Conservation (phyloP, 495 filamentous ascomycete genomes). For the Penicillium lividum region DNA sequence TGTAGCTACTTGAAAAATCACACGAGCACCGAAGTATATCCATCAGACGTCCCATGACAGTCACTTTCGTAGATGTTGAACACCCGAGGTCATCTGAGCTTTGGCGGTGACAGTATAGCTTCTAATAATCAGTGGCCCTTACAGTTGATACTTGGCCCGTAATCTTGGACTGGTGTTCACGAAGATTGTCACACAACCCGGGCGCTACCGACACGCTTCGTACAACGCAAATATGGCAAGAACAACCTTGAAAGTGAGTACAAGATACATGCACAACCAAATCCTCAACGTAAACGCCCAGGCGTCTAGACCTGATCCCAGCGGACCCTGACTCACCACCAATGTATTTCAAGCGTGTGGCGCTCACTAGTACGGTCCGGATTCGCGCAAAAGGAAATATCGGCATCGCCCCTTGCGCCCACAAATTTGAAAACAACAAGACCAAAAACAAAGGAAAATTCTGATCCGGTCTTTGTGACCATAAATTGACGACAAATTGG, state of each 20-base stretch:
- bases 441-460: background rate
- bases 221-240: background rate
- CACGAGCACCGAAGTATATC: background rate
- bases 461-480: background rate
- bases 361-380: conserved; percentile 5
- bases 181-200: background rate
- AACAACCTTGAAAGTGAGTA: background rate
- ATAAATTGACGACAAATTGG: background rate
- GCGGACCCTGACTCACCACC: conserved; percentile 8
- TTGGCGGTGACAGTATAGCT: background rate
- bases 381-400: conserved; percentile 1
- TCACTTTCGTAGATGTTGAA: background rate
- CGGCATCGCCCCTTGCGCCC: background rate
- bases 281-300: background rate
- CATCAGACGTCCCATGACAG: background rate
- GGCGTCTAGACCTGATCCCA: background rate
- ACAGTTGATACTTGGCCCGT: background rate
- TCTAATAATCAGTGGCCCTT: background rate
- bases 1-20: background rate
- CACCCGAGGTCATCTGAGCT: background rate
- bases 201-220: background rate
- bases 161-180: too few species aligned
- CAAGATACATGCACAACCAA: background rate
- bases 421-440: background rate
- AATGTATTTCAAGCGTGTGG: conserved; percentile 5